phyloP scores from a whole-genome alignment of 106 monocot genomes.

The Posidonia australis region DNA sequence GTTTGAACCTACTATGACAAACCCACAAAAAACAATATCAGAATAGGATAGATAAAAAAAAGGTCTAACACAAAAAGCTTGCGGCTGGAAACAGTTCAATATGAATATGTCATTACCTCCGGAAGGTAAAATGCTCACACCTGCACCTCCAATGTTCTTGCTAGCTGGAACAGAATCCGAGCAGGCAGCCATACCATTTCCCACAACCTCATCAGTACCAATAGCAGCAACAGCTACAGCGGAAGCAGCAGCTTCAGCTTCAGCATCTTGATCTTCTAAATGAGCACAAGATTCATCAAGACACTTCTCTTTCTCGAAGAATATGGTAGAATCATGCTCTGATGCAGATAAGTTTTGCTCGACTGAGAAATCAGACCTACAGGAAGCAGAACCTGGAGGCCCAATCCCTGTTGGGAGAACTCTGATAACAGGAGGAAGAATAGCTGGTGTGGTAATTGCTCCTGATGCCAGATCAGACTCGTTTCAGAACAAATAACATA shows the following conservation, averaged over 20 bases:
- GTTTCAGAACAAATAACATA: neutral
- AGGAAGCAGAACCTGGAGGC: slow-evolving; percentile 29
- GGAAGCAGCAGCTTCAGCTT: slow-evolving; percentile 94
- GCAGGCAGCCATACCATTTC: slow-evolving; percentile 15
- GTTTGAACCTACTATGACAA: neutral
- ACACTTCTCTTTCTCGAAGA: slow-evolving; percentile 51
- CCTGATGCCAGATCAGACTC: slow-evolving; percentile 24
- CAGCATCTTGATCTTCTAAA: slow-evolving; percentile 57
- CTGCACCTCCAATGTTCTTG: slow-evolving; percentile 25
- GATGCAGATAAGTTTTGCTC: slow-evolving; percentile 12
- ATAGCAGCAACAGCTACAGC: slow-evolving; percentile 96
- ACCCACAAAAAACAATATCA: neutral
- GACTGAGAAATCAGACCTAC: slow-evolving; percentile 27
- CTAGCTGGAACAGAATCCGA: slow-evolving; percentile 16
- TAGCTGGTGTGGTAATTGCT: slow-evolving; percentile 49
- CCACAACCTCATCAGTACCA: slow-evolving; percentile 60
- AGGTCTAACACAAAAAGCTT: no score
- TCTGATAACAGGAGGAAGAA: slow-evolving; percentile 45
- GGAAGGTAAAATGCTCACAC: slow-evolving; percentile 24
- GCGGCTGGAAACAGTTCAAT: neutral
- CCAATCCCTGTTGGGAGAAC: slow-evolving; percentile 35
- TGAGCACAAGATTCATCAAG: slow-evolving; percentile 31
- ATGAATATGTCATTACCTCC: slow-evolving; percentile 18
- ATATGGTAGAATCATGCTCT: slow-evolving; percentile 17
- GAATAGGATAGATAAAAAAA: neutral